phyloP scores from a whole-genome alignment of 768 basidiomycete species.

The Coprinopsis marcescibilis region DNA sequence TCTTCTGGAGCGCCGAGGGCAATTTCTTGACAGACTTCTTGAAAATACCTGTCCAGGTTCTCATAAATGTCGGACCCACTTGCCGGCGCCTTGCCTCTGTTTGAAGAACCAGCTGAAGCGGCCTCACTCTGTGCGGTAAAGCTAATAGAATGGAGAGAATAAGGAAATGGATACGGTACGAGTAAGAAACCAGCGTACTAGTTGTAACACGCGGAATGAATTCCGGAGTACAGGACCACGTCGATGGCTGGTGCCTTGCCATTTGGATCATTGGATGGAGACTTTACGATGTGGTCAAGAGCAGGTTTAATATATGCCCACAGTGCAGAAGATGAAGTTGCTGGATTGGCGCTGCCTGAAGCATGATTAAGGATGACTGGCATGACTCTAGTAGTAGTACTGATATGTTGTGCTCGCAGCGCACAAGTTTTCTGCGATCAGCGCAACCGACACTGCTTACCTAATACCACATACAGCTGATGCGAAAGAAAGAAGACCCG shows the following conservation, averaged over 20 bases:
- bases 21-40: slow-evolving; percentile 54
- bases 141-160: slow-evolving; percentile 19
- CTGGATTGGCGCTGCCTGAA: slow-evolving; percentile 65
- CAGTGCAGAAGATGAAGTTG: slow-evolving; percentile 63
- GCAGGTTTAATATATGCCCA: slow-evolving; percentile 76
- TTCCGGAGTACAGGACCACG: slow-evolving; percentile 66
- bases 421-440: neutral
- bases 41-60: slow-evolving; percentile 67
- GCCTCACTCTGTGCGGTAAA: slow-evolving; percentile 56
- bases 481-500: neutral
- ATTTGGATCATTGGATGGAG: slow-evolving; percentile 50
- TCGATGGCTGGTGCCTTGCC: slow-evolving; percentile 68
- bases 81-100: slow-evolving; percentile 15
- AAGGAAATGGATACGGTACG: neutral
- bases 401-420: neutral
- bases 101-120: slow-evolving; percentile 18
- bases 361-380: slow-evolving; percentile 45
- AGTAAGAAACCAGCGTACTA: slow-evolving; percentile 37
- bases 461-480: no score
- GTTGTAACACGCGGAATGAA: slow-evolving; percentile 80
- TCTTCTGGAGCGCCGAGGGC: slow-evolving; percentile 60
- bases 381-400: slow-evolving; percentile 14
- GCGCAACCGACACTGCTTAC: no score
- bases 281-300: slow-evolving; percentile 69
- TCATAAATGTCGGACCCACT: slow-evolving; percentile 69